Percentiles rank a stretch among this genome's conserved stretches.
Conservation (phyloP, 306 rosid genomes). For the Cicer judaicum region DNA sequence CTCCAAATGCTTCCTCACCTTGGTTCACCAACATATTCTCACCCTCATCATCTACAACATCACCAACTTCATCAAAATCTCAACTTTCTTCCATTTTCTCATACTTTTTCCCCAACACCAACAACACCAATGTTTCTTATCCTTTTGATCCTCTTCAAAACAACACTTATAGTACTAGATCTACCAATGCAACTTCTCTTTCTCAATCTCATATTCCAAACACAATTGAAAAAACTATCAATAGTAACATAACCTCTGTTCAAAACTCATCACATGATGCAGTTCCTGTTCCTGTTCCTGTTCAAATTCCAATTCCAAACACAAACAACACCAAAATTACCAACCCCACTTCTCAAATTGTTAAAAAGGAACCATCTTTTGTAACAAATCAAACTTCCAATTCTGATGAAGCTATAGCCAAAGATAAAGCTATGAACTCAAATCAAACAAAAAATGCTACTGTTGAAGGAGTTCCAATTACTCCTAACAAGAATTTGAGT, state of each 20-base stretch:
- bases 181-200: conserved; percentile 57
- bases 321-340: conserved; percentile 35
- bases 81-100: conserved; percentile 56
- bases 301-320: conserved; percentile 10
- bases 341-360: conserved; percentile 12
- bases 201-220: conserved; percentile 33
- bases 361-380: conserved; percentile 29
- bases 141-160: conserved; percentile 19
- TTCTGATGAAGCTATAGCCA: background rate
- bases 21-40: conserved; percentile 67
- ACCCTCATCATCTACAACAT: background rate
- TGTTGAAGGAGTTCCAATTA: background rate
- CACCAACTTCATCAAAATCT: conserved; percentile 50
- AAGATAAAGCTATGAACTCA: conserved; percentile 21
- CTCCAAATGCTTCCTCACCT: conserved; percentile 64
- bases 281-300: background rate
- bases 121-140: conserved; percentile 39
- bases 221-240: conserved; percentile 8
- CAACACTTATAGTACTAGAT: conserved; percentile 57
- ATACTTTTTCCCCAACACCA: conserved; percentile 58
- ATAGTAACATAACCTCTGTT: conserved; percentile 18
- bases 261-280: conserved; percentile 43
- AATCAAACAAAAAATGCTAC: conserved; percentile 48
- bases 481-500: conserved; percentile 40
- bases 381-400: conserved; percentile 37